These are phyloP conservation scores for Tetracladium setigerum DNA, from an alignment of 495 filamentous ascomycete species.

Conservation along the genomic window DNA sequence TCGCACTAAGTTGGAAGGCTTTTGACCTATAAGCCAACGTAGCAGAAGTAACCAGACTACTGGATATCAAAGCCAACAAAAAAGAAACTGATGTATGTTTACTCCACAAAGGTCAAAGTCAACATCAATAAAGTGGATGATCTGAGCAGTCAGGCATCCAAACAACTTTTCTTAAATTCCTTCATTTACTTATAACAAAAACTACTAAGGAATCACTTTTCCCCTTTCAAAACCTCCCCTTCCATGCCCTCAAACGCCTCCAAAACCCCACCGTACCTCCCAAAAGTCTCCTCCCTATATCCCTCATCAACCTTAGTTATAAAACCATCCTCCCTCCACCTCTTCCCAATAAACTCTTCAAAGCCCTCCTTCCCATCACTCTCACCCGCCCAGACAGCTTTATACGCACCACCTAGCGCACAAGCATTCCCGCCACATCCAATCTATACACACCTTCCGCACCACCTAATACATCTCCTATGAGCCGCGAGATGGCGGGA, in stretches of 20 bases:
- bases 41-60: no score
- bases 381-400: constrained; percentile 88
- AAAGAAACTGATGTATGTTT: no score
- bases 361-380: constrained; percentile 62
- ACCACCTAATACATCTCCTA: constrained; percentile 83
- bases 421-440: constrained; percentile 94
- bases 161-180: background rate
- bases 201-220: constrained; percentile 18
- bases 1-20: no score
- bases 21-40: no score
- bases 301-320: constrained; percentile 76
- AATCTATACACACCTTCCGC: constrained; percentile 84
- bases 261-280: constrained; percentile 67
- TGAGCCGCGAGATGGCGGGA: constrained; percentile 71
- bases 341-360: constrained; percentile 70
- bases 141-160: background rate
- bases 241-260: constrained; percentile 79
- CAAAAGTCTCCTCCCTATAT: constrained; percentile 65
- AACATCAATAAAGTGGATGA: no score
- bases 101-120: no score
- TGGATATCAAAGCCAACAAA: no score
- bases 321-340: constrained; percentile 82
- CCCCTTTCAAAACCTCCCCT: constrained; percentile 48
- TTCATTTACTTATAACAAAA: background rate
- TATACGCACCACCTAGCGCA: constrained; percentile 92